phyloP scores from a whole-genome alignment of 2,329 filamentous ascomycete species.

The Lachnellula arida region DNA sequence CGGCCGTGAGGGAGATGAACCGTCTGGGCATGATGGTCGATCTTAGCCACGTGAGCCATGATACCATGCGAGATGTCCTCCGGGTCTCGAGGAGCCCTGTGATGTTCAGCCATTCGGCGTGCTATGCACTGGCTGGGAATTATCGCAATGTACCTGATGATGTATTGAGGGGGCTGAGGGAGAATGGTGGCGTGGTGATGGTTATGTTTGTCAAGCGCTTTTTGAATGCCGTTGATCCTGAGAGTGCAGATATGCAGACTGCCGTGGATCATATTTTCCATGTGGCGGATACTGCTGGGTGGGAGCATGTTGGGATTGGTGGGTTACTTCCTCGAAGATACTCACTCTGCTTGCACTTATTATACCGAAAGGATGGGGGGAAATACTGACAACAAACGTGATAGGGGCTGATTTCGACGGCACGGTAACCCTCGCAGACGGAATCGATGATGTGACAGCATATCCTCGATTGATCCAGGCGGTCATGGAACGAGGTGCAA shows the following conservation, averaged over 20 bases:
- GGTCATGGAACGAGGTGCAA: conserved; percentile 51
- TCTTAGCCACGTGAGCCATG: conserved; percentile 56
- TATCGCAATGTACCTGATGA: conserved; percentile 63
- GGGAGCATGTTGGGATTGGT: conserved; percentile 62
- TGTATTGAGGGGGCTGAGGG: conserved; percentile 52
- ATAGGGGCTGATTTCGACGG: conserved; percentile 53
- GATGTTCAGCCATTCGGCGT: conserved; percentile 62
- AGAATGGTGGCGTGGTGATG: conserved; percentile 57
- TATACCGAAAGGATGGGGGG: neutral
- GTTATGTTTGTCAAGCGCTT: conserved; percentile 21
- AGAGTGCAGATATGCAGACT: conserved; percentile 51
- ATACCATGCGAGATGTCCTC: conserved; percentile 60
- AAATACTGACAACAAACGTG: neutral
- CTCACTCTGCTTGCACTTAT: neutral
- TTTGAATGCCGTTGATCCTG: conserved; percentile 39
- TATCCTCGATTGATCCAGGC: conserved; percentile 57
- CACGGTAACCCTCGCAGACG: conserved; percentile 31
- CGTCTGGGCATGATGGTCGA: conserved; percentile 64
- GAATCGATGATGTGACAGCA: conserved; percentile 58
- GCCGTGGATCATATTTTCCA: conserved; percentile 60
- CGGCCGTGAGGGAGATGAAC: conserved; percentile 61
- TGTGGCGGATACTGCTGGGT: conserved; percentile 58
- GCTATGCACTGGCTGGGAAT: conserved; percentile 54
- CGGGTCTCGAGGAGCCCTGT: conserved; percentile 48
- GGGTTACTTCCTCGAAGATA: neutral